Evolutionary conservation across 164 flowering plant genomes (phyloP), one percentile per base, ranked within the genome.

Genomic region (Akebia trifoliata): DNA sequence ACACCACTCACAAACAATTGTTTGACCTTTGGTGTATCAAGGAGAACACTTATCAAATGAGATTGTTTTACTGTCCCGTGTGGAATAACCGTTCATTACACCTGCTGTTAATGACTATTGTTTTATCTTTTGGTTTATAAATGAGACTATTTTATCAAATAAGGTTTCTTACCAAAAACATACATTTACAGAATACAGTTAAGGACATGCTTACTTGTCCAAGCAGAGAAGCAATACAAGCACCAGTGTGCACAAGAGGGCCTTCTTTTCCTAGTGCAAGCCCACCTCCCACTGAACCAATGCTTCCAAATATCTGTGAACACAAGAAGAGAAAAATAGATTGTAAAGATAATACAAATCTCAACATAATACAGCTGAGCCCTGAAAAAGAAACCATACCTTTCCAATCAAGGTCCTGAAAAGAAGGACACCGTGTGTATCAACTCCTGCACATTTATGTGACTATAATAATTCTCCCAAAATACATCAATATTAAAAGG

Each of bases 271-370:
- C 99, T 39, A 93, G 71, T 43, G 99, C 99, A 60, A 93, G 79
- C 25, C 99, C 99, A 61, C 99, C 97, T 57, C 97, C 99, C 46
- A 93, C 99, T 21, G 99, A 93, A 56, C 99, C 99, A 78, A 93
- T 90, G 80, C 96, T 90, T 59, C 99, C 99, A 75, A 90, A 83
- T 71, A 93, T 87, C 97, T 93, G 57, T 15, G 54, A 36, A 54
- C 7, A 39, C 15, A 44, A 28, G 34, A 29, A 47, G 29, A 32
- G 12, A 58, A 56, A 14, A 57, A 51, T n/a, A 63, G 8, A 65
- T 31, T 8, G 10, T 31, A 24, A 15, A 28, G 2, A 36, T 10
- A 1, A 12, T 12, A 38, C 37, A 50, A 38, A 48, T 15, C 47
- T 31, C 26, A 44, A 43, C 7, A 34, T 28, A 53, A 30, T 28